phyloP scores from a whole-genome alignment of 345 rosid genomes.

The Eucalyptus cladocalyx region DNA sequence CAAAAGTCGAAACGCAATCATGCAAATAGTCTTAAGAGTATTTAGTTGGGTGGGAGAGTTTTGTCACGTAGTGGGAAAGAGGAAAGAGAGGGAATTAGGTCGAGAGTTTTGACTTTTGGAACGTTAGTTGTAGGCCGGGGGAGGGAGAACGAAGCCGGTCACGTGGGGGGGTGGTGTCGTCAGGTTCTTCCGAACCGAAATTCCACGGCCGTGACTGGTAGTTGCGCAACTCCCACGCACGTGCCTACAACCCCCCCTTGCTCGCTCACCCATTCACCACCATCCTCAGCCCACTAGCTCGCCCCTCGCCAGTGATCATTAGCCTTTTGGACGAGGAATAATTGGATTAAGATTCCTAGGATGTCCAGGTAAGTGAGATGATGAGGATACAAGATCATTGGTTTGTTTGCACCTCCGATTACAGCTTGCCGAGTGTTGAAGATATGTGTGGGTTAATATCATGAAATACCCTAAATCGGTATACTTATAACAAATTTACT shows the following conservation, averaged over 20 bases:
- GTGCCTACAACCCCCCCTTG: neutral
- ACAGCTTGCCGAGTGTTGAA: neutral
- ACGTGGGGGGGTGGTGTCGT: neutral
- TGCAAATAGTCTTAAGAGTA: neutral
- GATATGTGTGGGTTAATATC: too few relatives aligned
- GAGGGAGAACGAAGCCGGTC: neutral
- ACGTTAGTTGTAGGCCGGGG: neutral
- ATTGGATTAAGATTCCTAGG: neutral
- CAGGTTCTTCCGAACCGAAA: neutral
- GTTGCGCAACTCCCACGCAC: neutral
- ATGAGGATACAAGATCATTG: neutral
- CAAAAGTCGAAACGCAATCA: neutral
- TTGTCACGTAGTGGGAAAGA: neutral
- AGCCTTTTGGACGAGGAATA: neutral
- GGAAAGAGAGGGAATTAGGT: neutral
- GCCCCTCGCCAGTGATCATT: neutral
- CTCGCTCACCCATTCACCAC: neutral
- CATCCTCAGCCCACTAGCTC: neutral
- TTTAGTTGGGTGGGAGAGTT: neutral
- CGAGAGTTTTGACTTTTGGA: neutral
- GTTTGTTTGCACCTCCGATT: neutral
- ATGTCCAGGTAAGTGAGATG: neutral
- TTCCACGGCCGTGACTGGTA: neutral
- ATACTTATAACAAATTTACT: accelerated
- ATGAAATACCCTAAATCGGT: accelerated